Base-by-base conservation (phyloP, 139 green algal species). In the Monoraphidium neglectum region DNA sequence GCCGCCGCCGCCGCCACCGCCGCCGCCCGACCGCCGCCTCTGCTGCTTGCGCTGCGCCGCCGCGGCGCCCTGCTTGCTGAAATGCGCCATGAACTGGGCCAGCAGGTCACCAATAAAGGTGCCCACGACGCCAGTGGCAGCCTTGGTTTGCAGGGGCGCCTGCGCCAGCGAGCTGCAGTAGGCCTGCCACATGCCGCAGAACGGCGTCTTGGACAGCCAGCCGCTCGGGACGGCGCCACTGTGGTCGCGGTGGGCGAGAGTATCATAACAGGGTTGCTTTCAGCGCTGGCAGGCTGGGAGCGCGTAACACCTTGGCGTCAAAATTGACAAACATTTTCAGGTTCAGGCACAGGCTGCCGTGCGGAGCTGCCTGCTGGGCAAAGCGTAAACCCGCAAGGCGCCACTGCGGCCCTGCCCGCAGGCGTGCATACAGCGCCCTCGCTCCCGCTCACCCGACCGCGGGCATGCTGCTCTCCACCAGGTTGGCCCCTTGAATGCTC, bases 101-200 rank as follows among this genome's bases (percentile, higher is more conserved):
- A 88, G 63, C 24, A 78, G 46, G 73, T 90, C 85, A 26, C 85
- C 85, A 32, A 88, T n/a, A 13, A 88, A 72, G 10, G 83, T 87
- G 66, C 85, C 85, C 13, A 86, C 77, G 15, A 88, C 36, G 30
- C 79, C 78, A 71, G 79, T 87, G 35, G 64, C 63, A n/a, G 72
- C 33, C 63, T 79, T 79, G 46, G 73, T 79, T 3, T 49, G 33
- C 24, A 79, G 46, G 24, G 73, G 73, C 1, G 46, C 61, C 12
- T 51, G 43, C 13, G 47, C 72, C 15, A 79, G 73, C 33, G 72
- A 63, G 60, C 54, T 79, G 64, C 73, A 79, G 49, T 79, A 79
- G 24, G 73, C 73, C n/a, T 79, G 61, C 73, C 73, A 79, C 32
- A 79, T n/a, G 24, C 59, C 35, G 63, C 73, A 79, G 47, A 51